Evolutionary conservation across 2,329 filamentous ascomycete species (phyloP).

Genomic region (Sclerotinia spermophila): DNA sequence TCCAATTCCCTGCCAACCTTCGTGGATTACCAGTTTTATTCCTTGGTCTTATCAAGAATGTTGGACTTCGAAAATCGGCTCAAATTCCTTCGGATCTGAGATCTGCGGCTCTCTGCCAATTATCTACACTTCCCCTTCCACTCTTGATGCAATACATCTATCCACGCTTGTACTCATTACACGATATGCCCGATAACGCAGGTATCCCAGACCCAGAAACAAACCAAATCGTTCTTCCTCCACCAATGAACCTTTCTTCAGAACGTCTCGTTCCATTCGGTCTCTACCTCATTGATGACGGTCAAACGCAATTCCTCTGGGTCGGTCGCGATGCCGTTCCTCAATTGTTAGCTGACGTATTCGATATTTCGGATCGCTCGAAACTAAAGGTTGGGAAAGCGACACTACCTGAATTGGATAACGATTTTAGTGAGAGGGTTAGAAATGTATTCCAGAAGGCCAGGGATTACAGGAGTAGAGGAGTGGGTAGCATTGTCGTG

Average conservation of each 20-base stretch:
- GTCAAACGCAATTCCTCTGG: conserved; percentile 97
- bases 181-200: conserved; percentile 95
- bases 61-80: conserved; percentile 85
- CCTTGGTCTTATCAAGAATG: conserved; percentile 92
- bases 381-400: conserved; percentile 90
- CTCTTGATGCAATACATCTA: conserved; percentile 93
- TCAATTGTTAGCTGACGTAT: conserved; percentile 83
- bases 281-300: conserved; percentile 93
- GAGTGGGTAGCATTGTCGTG: conserved; percentile 87
- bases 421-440: conserved; percentile 94
- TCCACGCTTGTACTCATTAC: conserved; percentile 77
- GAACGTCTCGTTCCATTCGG: conserved; percentile 85
- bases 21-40: conserved; percentile 86
- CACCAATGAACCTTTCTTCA: conserved; percentile 79
- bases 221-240: conserved; percentile 84
- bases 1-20: conserved; percentile 92
- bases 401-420: conserved; percentile 79
- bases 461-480: conserved; percentile 77
- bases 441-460: conserved; percentile 90
- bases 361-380: conserved; percentile 78
- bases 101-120: conserved; percentile 83
- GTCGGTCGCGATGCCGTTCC: conserved; percentile 89
- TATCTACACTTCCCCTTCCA: conserved; percentile 90
- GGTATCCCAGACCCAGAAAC: conserved; percentile 81
- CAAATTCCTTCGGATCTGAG: conserved; percentile 93